These are phyloP conservation scores for Claviceps maximensis DNA, from an alignment of 2,329 filamentous ascomycete species.

Conservation along the genomic window DNA sequence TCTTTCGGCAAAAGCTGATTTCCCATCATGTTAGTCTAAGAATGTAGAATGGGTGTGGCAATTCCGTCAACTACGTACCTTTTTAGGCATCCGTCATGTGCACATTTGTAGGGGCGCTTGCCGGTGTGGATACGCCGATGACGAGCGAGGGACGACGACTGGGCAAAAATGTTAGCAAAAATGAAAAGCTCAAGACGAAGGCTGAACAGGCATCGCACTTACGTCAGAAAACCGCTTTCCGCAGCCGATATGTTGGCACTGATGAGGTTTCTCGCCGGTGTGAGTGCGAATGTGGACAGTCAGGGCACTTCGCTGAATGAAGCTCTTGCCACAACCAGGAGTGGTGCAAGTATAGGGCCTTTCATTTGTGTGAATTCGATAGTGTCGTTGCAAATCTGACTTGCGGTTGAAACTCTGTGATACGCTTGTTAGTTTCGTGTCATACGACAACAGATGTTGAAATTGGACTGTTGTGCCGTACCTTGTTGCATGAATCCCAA, in stretches of 20 bases:
- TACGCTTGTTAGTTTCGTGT: background rate
- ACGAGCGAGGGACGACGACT: slow-evolving; percentile 53
- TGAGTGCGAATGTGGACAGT: slow-evolving; percentile 60
- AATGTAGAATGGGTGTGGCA: too few species aligned
- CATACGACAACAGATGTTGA: background rate
- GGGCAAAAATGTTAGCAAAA: slow-evolving; percentile 6
- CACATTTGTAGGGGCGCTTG: slow-evolving; percentile 52
- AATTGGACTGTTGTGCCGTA: slow-evolving; percentile 18
- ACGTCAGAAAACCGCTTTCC: slow-evolving; percentile 60
- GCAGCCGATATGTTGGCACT: slow-evolving; percentile 51
- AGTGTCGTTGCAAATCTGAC: slow-evolving; percentile 56
- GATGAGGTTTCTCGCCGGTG: slow-evolving; percentile 59
- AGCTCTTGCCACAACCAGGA: slow-evolving; percentile 52
- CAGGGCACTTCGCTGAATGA: slow-evolving; percentile 57
- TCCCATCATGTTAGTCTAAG: background rate
- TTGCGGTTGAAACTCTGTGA: slow-evolving; percentile 57
- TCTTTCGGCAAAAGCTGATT: slow-evolving; percentile 57
- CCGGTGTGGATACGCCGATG: slow-evolving; percentile 54
- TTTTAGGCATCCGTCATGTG: slow-evolving; percentile 48
- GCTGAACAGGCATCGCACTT: slow-evolving; percentile 15
- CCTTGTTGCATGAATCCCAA: slow-evolving; percentile 50
- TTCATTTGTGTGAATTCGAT: slow-evolving; percentile 60
- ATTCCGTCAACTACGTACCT: slow-evolving; percentile 25
- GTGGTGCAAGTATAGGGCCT: slow-evolving; percentile 50
- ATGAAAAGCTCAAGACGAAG: background rate